Evolutionary conservation across 345 rosid species (phyloP).

Genomic region (Euphorbia peplus): DNA sequence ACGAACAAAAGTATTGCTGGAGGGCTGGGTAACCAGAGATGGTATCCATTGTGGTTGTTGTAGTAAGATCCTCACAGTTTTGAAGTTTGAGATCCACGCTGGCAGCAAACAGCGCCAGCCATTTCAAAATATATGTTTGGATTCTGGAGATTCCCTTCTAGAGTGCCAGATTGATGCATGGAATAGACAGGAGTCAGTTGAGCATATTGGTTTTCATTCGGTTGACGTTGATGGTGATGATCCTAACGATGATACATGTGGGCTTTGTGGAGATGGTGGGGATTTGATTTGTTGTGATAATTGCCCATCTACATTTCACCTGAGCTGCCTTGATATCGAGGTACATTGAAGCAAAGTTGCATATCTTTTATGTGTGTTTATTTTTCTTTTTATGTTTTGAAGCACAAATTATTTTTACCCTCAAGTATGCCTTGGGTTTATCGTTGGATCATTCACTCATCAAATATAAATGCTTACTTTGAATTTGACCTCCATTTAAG

Average conservation of each 20-base stretch:
- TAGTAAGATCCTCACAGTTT: constrained; percentile 34
- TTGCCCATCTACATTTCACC: constrained; percentile 36
- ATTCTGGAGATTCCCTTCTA: constrained; percentile 31
- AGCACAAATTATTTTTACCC: background rate
- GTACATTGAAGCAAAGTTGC: background rate
- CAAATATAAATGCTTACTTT: background rate
- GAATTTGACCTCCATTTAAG: background rate
- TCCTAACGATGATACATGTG: constrained; percentile 37
- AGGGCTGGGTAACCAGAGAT: constrained; percentile 35
- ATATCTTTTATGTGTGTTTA: background rate
- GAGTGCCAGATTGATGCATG: constrained; percentile 37
- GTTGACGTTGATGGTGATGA: constrained; percentile 28
- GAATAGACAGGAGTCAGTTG: constrained; percentile 28
- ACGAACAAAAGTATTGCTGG: constrained; percentile 33
- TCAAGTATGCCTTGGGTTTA: background rate
- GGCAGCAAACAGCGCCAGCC: constrained; percentile 36
- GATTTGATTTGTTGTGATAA: constrained; percentile 37
- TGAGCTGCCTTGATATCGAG: constrained; percentile 31
- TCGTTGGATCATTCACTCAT: background rate
- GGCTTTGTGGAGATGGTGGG: constrained; percentile 37
- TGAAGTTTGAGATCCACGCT: constrained; percentile 38
- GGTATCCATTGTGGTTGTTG: constrained; percentile 41
- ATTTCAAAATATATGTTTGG: constrained; percentile 36
- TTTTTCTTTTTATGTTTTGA: background rate
- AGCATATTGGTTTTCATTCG: constrained; percentile 22